Evolutionary conservation across 441 rosid species (phyloP), one percentile per base, ranked within the genome.

Genomic region (Pelargonium australe): DNA sequence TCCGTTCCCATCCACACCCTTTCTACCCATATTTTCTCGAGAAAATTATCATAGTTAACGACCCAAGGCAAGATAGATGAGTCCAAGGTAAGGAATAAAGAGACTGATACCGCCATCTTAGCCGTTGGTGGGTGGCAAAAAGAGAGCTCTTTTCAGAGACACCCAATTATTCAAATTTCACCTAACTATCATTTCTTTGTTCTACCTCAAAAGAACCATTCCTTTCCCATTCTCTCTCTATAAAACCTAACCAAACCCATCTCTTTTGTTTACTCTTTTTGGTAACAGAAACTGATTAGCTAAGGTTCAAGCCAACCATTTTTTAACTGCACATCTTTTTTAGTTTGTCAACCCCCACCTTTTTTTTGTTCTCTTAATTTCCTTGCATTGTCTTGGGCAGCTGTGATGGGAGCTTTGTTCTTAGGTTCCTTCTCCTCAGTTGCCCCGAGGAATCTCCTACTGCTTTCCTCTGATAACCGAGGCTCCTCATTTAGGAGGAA

Each of bases 361-460:
- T 51, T 49, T 74, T 62, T 79, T 61, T 69, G 47, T 49, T 61
- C 57, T 69, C 77, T 73, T 68, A 68, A 65, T 53, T 68, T 66
- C 57, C 55, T 70, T n/a, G 58, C 40, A 57, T 40, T 65, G 64
- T 51, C 37, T 37, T 74, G 72, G 51, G 72, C 78, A 58, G 71
- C 61, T 75, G 72, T 74, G 68, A 92, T 86, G 98, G 96, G 85
- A 73, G 85, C 92, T 72, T 82, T 87, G 73, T 86, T 83, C 84
- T 79, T 89, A 74, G 80, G 70, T 68, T 82, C 80, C 75, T 76
- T 51, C 17, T 12, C 84, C 70, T 78, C 83, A 66, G 51, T 79
- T 53, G 41, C 82, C 16, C 72, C 81, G 9, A 75, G 70, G 68
- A 77, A 79, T 71, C 58, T 79, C 23, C 13, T 70, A 14, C 77